Conservation (phyloP, 1,139 yeast genomes). For the Protomyces pachydermus region DNA sequence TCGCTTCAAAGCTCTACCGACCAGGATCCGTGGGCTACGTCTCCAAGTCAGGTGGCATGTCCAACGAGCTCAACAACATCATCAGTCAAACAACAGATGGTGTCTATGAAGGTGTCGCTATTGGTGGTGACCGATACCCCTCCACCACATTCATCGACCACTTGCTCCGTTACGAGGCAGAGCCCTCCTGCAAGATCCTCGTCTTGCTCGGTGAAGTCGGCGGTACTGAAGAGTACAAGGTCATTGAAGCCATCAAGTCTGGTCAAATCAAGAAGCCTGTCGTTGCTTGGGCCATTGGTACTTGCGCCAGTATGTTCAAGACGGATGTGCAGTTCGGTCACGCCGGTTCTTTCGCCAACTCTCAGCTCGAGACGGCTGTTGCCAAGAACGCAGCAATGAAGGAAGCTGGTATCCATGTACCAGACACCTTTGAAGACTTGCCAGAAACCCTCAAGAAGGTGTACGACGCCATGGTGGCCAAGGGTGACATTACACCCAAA, state of each 20-base stretch:
- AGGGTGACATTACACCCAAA: slow-evolving; percentile 42
- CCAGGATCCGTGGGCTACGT: slow-evolving; percentile 49
- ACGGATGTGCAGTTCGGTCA: slow-evolving; percentile 50
- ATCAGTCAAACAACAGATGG: slow-evolving; percentile 47
- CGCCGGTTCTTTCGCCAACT: slow-evolving; percentile 49
- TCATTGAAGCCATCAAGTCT: slow-evolving; percentile 46
- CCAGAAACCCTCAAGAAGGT: slow-evolving; percentile 43
- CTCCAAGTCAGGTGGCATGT: slow-evolving; percentile 50
- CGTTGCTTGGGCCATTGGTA: slow-evolving; percentile 50
- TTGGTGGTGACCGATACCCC: slow-evolving; percentile 50
- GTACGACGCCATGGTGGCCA: slow-evolving; percentile 42
- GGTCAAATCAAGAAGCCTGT: slow-evolving; percentile 47
- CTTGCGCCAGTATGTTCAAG: slow-evolving; percentile 49
- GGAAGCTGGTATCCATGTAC: slow-evolving; percentile 46
- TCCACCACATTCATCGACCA: slow-evolving; percentile 49
- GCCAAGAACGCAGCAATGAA: slow-evolving; percentile 48
- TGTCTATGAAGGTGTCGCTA: slow-evolving; percentile 48
- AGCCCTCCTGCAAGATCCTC: slow-evolving; percentile 46
- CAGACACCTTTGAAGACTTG: slow-evolving; percentile 47
- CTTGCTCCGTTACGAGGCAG: slow-evolving; percentile 46
- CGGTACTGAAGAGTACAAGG: slow-evolving; percentile 49
- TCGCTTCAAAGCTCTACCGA: slow-evolving; percentile 48
- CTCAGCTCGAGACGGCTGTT: slow-evolving; percentile 45
- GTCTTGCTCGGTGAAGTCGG: slow-evolving; percentile 48
- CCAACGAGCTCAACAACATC: slow-evolving; percentile 48